Base-by-base conservation (phyloP, 768 basidiomycete species). In the Mycena albidolilacea region DNA sequence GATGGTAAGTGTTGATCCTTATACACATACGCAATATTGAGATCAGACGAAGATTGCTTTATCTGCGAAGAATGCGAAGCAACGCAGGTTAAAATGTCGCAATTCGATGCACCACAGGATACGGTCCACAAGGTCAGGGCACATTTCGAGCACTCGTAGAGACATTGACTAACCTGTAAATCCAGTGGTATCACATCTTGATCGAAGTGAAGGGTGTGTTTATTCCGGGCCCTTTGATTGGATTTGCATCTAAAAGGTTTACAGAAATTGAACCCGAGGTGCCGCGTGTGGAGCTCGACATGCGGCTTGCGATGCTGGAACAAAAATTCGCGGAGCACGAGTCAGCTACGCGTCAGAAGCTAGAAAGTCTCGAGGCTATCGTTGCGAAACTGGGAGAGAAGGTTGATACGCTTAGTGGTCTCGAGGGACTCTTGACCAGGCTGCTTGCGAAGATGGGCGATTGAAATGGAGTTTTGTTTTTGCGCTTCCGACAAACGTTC, bases 101-200 rank as follows among this genome's bases (percentile, higher is more conserved):
- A 35, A 2, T 30, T 46, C 14, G 17, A n/a, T 3, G n/a, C 46
- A 10, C 23, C 41, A 46, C 43, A 23, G 5, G 41, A 23, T 44
- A 4, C n/a, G 10, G 2, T 5, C 23, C 60, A 62, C 41, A 23
- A 62, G 60, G 60, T 62, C 7, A 7, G 46, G 35, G 7, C 54
- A 12, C 14, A 6, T 11, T 19, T 30, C 7, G 23, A 30, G 8
- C 10, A 46, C 46, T 30, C 14, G 21, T 21, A n/a, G n/a, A n/a
- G n/a, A n/a, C 11, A 30, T 55, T 55, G 57, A 38, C 30, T 1
- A 38, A 37, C 12, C 15, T 35, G n/a, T n/a, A n/a, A n/a, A n/a
- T n/a, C 21, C 37, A 63, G 62, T 63, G 62, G 62, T 37, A 63
- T 63, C 62, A 63, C 50, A 46, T 48, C 1, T 46, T 63, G 1